A percentile compares a stretch with the other conserved stretches of the same genome.
Evolutionary conservation across 495 filamentous ascomycete genomes (phyloP).

Genomic region (Lindgomyces ingoldianus): DNA sequence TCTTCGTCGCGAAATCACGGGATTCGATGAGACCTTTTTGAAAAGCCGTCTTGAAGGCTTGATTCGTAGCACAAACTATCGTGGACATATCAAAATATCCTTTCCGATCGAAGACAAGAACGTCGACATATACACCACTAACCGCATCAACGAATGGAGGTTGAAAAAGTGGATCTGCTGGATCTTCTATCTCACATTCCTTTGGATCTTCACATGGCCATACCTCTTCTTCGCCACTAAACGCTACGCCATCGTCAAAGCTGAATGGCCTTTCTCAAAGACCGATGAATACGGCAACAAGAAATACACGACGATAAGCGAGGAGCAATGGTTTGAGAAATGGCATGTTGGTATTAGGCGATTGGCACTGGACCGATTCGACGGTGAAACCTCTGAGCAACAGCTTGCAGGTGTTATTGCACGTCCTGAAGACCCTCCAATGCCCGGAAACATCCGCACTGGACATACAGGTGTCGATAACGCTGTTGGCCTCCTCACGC

Average conservation of each 20-base stretch:
- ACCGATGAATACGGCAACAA: slow-evolving; percentile 36
- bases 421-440: slow-evolving; percentile 28
- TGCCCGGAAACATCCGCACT: slow-evolving; percentile 33
- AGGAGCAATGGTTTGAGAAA: slow-evolving; percentile 37
- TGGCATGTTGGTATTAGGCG: slow-evolving; percentile 36
- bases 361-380: slow-evolving; percentile 32
- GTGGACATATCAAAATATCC: slow-evolving; percentile 53
- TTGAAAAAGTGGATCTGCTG: slow-evolving; percentile 57
- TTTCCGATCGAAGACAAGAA: slow-evolving; percentile 54
- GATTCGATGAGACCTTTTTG: slow-evolving; percentile 53
- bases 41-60: slow-evolving; percentile 49
- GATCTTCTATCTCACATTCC: slow-evolving; percentile 61
- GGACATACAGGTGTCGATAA: slow-evolving; percentile 38
- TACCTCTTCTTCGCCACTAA: slow-evolving; percentile 62
- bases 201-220: slow-evolving; percentile 66
- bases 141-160: slow-evolving; percentile 58
- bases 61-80: slow-evolving; percentile 61
- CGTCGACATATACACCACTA: slow-evolving; percentile 58
- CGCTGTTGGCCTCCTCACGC: slow-evolving; percentile 33
- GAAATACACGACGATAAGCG: slow-evolving; percentile 45
- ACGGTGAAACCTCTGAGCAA: slow-evolving; percentile 32
- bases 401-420: slow-evolving; percentile 25
- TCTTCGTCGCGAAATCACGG: slow-evolving; percentile 52
- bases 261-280: slow-evolving; percentile 55
- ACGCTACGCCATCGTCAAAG: slow-evolving; percentile 59